Evolutionary conservation across 83 land plant species (phyloP).

Genomic region (Diphasiastrum complanatum): DNA sequence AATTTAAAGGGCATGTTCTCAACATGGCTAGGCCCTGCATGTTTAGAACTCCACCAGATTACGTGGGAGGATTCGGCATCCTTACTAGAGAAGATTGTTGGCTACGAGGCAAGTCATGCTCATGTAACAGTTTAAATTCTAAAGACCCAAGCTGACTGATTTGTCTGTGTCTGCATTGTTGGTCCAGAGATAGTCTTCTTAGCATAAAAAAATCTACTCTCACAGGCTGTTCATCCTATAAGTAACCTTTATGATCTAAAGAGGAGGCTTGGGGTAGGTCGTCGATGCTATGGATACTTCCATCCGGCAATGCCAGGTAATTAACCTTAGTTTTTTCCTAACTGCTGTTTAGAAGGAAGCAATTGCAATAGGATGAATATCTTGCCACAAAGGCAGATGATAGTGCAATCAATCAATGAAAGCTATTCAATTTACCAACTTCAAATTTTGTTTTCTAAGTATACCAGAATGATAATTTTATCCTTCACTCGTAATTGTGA

Average conservation of each 20-base stretch:
- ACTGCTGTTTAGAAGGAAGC: too few species aligned
- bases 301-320: slow-evolving; percentile 95
- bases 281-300: slow-evolving; percentile 86
- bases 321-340: too few species aligned
- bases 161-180: background rate
- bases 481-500: too few species aligned
- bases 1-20: slow-evolving; percentile 67
- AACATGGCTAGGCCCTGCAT: slow-evolving; percentile 90
- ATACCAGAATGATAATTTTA: too few species aligned
- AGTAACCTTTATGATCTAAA: slow-evolving; percentile 78
- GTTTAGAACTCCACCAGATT: slow-evolving; percentile 77
- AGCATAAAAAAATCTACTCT: background rate
- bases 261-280: slow-evolving; percentile 75
- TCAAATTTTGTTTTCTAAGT: too few species aligned
- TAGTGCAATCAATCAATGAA: too few species aligned
- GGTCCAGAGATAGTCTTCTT: background rate
- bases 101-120: slow-evolving; percentile 53
- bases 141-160: background rate
- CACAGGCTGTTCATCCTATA: slow-evolving; percentile 91
- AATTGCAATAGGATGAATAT: too few species aligned
- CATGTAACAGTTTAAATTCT: background rate
- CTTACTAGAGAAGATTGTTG: slow-evolving; percentile 81
- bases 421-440: too few species aligned
- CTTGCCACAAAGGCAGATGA: too few species aligned
- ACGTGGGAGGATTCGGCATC: slow-evolving; percentile 94